phyloP scores from a whole-genome alignment of 1,139 yeast species.

The Geotrichum aggregatum region DNA sequence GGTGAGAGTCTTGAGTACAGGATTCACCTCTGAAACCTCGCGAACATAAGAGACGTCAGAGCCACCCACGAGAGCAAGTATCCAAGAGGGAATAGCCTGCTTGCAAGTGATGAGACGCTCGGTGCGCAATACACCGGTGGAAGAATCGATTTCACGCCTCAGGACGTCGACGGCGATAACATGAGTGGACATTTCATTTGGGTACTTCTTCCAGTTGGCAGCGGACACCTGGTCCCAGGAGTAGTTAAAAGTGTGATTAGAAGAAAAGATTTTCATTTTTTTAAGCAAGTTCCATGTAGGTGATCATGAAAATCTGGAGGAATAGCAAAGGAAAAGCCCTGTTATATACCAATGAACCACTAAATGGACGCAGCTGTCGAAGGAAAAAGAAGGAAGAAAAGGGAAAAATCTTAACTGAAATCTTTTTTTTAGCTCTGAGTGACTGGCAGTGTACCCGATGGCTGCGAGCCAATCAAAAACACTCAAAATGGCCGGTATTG shows the following conservation, averaged over 20 bases:
- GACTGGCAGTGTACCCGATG: background rate
- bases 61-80: conserved; percentile 69
- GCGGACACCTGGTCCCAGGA: conserved; percentile 95
- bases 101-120: conserved; percentile 87
- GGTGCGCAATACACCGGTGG: conserved; percentile 58
- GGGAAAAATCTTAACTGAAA: background rate
- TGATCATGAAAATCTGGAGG: background rate
- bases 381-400: background rate
- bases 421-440: background rate
- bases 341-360: background rate
- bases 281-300: too few species aligned
- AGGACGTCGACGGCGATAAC: conserved; percentile 93
- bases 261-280: conserved; percentile 71
- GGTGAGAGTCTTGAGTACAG: conserved; percentile 57
- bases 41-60: conserved; percentile 73
- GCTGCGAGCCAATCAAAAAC: background rate
- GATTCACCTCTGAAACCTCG: conserved; percentile 83
- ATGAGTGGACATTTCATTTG: conserved; percentile 86
- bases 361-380: background rate
- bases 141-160: conserved; percentile 59
- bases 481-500: too few species aligned
- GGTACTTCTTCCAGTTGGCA: conserved; percentile 96
- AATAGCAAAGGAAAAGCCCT: background rate
- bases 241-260: conserved; percentile 65
- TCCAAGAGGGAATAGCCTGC: conserved; percentile 84